These are phyloP conservation scores for Penicillium sp. DNA, from an alignment of 2,329 filamentous ascomycete genomes.

Conservation along the genomic window DNA sequence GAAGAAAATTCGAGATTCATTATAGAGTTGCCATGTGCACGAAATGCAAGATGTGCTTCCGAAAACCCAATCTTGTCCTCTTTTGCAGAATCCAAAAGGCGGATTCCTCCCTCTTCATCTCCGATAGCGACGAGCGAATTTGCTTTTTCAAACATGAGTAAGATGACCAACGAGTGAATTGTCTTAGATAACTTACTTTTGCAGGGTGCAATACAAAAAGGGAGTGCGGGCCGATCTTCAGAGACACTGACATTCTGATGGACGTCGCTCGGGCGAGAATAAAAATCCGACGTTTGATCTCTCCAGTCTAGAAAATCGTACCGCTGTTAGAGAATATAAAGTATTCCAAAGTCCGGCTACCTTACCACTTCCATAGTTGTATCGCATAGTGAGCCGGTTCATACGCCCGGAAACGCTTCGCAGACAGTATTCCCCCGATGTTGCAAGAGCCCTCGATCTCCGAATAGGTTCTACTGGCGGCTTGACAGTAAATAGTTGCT, in stretches of 20 bases:
- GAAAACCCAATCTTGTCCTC: slow-evolving; percentile 51
- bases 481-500: slow-evolving; percentile 9
- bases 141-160: slow-evolving; percentile 32
- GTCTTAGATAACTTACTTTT: slow-evolving; percentile 51
- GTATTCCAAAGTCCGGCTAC: neutral
- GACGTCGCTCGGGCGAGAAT: slow-evolving; percentile 53
- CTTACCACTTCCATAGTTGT: slow-evolving; percentile 36
- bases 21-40: slow-evolving; percentile 65
- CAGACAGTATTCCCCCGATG: slow-evolving; percentile 37
- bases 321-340: neutral
- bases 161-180: neutral
- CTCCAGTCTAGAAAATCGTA: slow-evolving; percentile 47
- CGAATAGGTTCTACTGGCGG: slow-evolving; percentile 29
- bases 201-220: slow-evolving; percentile 63
- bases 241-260: slow-evolving; percentile 45
- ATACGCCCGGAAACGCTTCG: slow-evolving; percentile 32
- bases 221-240: slow-evolving; percentile 47
- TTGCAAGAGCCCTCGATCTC: slow-evolving; percentile 34
- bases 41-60: slow-evolving; percentile 56
- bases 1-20: slow-evolving; percentile 68
- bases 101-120: slow-evolving; percentile 64
- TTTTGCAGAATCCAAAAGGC: slow-evolving; percentile 59
- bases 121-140: slow-evolving; percentile 66
- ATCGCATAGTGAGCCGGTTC: slow-evolving; percentile 30
- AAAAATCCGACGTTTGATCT: slow-evolving; percentile 57